Conservation (phyloP, 305 asterid species). For the Fraxinus baroniana region DNA sequence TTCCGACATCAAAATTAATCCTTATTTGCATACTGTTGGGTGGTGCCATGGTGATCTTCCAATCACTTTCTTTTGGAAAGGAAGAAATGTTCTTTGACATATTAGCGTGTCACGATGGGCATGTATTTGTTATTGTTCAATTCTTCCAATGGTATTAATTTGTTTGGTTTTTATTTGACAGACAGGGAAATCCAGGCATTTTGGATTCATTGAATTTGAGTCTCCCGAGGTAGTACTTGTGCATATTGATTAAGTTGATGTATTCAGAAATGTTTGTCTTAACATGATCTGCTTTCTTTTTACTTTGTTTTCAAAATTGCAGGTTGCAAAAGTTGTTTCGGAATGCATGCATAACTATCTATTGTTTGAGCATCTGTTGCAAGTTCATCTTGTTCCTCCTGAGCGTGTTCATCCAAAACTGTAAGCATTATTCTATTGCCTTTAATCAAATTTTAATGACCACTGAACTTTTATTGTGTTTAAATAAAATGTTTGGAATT, state of each 20-base stretch:
- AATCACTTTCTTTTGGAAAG: neutral
- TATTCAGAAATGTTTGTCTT: neutral
- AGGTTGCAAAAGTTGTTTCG: conserved; percentile 86
- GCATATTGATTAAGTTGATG: neutral
- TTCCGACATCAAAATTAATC: neutral
- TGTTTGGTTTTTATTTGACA: conserved; percentile 33
- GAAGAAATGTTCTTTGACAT: neutral
- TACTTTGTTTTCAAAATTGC: conserved; percentile 17
- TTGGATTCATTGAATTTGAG: conserved; percentile 83
- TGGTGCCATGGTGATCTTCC: neutral
- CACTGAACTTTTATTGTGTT: neutral
- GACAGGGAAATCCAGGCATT: conserved; percentile 92
- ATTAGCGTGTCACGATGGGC: neutral
- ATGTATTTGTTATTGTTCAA: neutral
- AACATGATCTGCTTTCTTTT: neutral
- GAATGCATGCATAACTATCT: conserved; percentile 91
- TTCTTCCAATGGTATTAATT: conserved; percentile 18
- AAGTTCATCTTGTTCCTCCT: conserved; percentile 69
- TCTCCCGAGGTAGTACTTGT: conserved; percentile 71
- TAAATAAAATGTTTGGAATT: neutral
- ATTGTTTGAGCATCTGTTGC: conserved; percentile 76
- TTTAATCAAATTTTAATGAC: neutral
- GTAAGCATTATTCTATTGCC: conserved; percentile 42
- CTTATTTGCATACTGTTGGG: neutral
- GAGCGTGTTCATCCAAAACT: conserved; percentile 70